Base-by-base conservation (phyloP, 106 monocot genomes). In the Triglochin maritima region DNA sequence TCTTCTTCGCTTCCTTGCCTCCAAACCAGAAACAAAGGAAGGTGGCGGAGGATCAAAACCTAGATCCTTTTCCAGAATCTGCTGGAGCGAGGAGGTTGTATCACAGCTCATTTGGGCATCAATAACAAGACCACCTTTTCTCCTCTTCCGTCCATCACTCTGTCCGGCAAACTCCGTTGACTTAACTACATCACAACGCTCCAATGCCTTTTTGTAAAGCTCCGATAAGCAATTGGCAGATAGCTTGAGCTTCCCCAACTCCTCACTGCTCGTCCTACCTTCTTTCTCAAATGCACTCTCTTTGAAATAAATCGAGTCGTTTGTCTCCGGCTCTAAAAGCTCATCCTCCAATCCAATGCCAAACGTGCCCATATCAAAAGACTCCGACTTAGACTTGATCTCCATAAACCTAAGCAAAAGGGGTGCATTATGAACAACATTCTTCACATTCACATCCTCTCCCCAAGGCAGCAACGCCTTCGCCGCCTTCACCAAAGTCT, bases 31-130 rank as follows among this genome's bases (percentile, higher is more conserved):
- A 9, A 81, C 52, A 71, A 86, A 93, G 17, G 86, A 86, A 44
- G 89, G 94, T 43, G 94, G 94, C 60, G 78, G 74, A 13, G 78
- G 57, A 72, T 89, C 86, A 78, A 69, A 89, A 17, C 94, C 89
- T 13, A 86, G 64, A 60, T 89, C 82, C 64, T 64, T 80, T 54
- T 81, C 63, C 50, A 87, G 9, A 9, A 89, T 64, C 64, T 89
- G 47, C 50, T 84, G 70, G 3, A 82, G 49, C 0, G 78, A 71
- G 57, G 82, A 54, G 5, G 63, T 65, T 69, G 77, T 77, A 0
- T 60, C 71, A 49, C 72, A 68, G 61, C 66, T 59, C 57, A 58
- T 44, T 66, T 44, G 74, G 4, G 56, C 74, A 14, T 80, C 82
- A 41, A 72, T 56, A 11, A 77, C 79, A 13, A 81, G 46, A 0